These are phyloP conservation scores for Sporothrix pallida DNA, from an alignment of 2,329 filamentous ascomycete species.

Conservation along the genomic window DNA sequence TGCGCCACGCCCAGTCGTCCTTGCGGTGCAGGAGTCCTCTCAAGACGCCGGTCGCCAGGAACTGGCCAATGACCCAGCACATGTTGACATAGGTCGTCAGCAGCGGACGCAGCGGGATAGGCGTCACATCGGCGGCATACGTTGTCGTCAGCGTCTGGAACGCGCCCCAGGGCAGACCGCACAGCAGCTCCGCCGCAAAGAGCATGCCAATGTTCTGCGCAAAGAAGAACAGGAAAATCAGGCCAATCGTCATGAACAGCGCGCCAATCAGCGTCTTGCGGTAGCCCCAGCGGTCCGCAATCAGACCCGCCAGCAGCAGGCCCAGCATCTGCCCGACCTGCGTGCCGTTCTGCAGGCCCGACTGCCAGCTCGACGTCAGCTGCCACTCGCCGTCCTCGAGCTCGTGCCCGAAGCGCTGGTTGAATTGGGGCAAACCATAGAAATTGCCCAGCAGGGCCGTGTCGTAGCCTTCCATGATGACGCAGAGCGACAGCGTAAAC, in stretches of 20 bases:
- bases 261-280: slow-evolving; percentile 52
- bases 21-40: slow-evolving; percentile 45
- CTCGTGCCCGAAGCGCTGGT: slow-evolving; percentile 42
- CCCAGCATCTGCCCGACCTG: slow-evolving; percentile 57
- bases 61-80: slow-evolving; percentile 52
- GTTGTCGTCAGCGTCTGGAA: slow-evolving; percentile 51
- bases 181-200: slow-evolving; percentile 52
- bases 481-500: slow-evolving; percentile 35
- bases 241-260: slow-evolving; percentile 47
- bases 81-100: slow-evolving; percentile 55
- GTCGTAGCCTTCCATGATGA: slow-evolving; percentile 41
- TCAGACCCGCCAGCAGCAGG: slow-evolving; percentile 54
- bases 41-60: slow-evolving; percentile 48
- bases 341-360: slow-evolving; percentile 48
- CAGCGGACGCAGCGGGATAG: slow-evolving; percentile 44
- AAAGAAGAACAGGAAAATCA: slow-evolving; percentile 57
- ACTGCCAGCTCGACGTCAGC: slow-evolving; percentile 57
- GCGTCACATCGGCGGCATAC: slow-evolving; percentile 47
- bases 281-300: slow-evolving; percentile 53
- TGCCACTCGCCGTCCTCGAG: slow-evolving; percentile 45
- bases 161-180: slow-evolving; percentile 47
- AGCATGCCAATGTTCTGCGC: slow-evolving; percentile 48
- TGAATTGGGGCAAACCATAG: slow-evolving; percentile 38
- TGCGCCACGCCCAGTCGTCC: slow-evolving; percentile 51
- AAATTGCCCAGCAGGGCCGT: slow-evolving; percentile 39